Conservation (phyloP, 129 eudicot species). For the Flaveria bidentis region DNA sequence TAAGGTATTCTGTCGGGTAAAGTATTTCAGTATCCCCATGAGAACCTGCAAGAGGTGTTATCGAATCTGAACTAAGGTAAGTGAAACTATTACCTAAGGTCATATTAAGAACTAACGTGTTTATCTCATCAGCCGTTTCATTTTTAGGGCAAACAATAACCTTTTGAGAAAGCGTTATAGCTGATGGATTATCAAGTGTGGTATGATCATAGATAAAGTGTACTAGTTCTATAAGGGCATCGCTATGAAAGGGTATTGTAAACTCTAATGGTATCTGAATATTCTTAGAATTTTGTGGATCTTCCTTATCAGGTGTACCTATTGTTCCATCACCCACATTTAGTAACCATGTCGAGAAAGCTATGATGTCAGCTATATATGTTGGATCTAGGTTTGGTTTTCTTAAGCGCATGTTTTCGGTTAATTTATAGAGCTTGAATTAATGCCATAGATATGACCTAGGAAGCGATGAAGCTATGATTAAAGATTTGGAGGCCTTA, state of each 20-base stretch:
- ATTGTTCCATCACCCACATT: not conserved
- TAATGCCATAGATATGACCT: not conserved
- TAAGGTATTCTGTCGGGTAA: not conserved
- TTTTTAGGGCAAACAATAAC: constrained; percentile 4
- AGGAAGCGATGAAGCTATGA: not conserved
- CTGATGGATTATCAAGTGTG: not conserved
- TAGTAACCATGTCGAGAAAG: not conserved
- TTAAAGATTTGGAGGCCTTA: not conserved
- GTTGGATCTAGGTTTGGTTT: not conserved
- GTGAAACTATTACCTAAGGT: not conserved
- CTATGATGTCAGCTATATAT: not conserved
- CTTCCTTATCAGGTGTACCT: not conserved
- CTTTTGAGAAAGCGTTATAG: not conserved
- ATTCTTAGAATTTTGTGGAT: not conserved
- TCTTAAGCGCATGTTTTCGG: not conserved
- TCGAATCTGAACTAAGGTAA: not conserved
- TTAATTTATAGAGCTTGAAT: not conserved
- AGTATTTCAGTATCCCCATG: not conserved
- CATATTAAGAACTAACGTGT: not conserved
- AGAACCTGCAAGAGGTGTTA: not conserved
- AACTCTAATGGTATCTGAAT: not conserved
- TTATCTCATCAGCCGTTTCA: not conserved
- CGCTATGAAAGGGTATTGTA: not conserved
- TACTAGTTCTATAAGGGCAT: not conserved
- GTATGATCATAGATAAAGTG: not conserved